A percentile compares a stretch with the other conserved stretches of the same genome.
Evolutionary conservation across 176 grass and related monocot species (phyloP).

Genomic region (Cymbopogon citratus): DNA sequence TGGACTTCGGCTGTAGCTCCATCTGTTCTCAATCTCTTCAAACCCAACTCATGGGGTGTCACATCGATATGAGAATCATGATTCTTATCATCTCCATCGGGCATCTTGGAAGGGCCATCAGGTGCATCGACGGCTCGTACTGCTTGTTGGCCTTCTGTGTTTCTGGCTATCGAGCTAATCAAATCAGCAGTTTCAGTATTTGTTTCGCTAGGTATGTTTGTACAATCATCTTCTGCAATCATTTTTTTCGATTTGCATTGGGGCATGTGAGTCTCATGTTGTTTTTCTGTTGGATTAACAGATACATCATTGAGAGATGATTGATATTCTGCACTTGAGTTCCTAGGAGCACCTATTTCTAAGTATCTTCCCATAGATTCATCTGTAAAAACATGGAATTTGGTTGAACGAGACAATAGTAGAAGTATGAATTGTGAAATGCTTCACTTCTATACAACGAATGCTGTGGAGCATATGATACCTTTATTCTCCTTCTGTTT

Average conservation of each 20-base stretch:
- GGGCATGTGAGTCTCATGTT: slow-evolving; percentile 27
- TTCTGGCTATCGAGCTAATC: slow-evolving; percentile 63
- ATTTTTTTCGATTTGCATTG: slow-evolving; percentile 35
- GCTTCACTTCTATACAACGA: neutral
- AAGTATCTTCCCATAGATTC: slow-evolving; percentile 77
- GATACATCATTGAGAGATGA: slow-evolving; percentile 35
- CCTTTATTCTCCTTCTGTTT: slow-evolving; percentile 60
- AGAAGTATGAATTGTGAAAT: neutral
- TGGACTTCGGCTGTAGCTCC: slow-evolving; percentile 33
- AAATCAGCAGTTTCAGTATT: slow-evolving; percentile 64
- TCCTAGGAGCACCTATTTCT: slow-evolving; percentile 71
- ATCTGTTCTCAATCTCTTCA: slow-evolving; percentile 65
- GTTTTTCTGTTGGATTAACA: slow-evolving; percentile 44
- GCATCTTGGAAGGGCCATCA: slow-evolving; percentile 39
- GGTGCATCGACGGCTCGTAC: slow-evolving; percentile 20
- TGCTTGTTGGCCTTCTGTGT: slow-evolving; percentile 31
- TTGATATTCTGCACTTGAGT: slow-evolving; percentile 42
- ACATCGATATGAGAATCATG: slow-evolving; percentile 23
- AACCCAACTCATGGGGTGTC: slow-evolving; percentile 55
- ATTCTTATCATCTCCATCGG: slow-evolving; percentile 46
- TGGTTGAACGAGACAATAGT: slow-evolving; percentile 19
- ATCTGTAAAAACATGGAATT: slow-evolving; percentile 43
- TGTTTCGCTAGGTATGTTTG: slow-evolving; percentile 25
- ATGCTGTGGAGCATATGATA: slow-evolving; percentile 27
- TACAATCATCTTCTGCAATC: slow-evolving; percentile 10